Conservation (phyloP, 345 rosid species). For the Populus pruinosa region DNA sequence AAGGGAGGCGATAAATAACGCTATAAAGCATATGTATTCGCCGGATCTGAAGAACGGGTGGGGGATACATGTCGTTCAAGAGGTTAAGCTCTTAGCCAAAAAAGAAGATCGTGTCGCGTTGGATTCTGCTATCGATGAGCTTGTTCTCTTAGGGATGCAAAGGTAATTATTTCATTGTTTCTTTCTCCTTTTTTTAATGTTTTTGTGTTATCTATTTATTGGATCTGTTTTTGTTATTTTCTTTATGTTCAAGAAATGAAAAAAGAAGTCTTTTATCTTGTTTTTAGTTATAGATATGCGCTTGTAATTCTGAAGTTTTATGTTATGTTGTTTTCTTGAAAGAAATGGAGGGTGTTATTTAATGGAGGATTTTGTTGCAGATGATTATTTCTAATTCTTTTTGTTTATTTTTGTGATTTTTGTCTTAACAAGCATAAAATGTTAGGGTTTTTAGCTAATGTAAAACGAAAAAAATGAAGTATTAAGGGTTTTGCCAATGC, state of each 20-base stretch:
- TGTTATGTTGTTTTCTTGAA: neutral
- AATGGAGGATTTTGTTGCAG: neutral
- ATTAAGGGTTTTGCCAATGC: neutral
- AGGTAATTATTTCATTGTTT: slow-evolving; percentile 41
- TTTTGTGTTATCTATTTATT: neutral
- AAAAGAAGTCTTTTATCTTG: neutral
- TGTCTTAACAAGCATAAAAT: neutral
- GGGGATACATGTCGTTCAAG: slow-evolving; percentile 97
- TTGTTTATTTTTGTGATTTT: slow-evolving; percentile 23
- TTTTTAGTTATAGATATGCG: neutral
- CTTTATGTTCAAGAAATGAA: neutral
- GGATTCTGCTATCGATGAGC: slow-evolving; percentile 78
- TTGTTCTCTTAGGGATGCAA: slow-evolving; percentile 80
- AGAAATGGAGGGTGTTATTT: neutral
- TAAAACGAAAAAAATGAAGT: neutral
- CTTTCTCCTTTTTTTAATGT: neutral
- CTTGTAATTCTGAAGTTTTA: neutral
- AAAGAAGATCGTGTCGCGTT: slow-evolving; percentile 64
- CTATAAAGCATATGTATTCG: slow-evolving; percentile 79
- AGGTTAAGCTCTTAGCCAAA: slow-evolving; percentile 73
- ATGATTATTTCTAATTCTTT: slow-evolving; percentile 3
- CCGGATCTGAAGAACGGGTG: slow-evolving; percentile 99
- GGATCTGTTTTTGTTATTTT: neutral
- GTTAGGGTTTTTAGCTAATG: neutral
- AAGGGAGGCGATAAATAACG: slow-evolving; percentile 45